Base-by-base conservation (phyloP, 768 basidiomycete genomes). In the Leccinum ochraceum region DNA sequence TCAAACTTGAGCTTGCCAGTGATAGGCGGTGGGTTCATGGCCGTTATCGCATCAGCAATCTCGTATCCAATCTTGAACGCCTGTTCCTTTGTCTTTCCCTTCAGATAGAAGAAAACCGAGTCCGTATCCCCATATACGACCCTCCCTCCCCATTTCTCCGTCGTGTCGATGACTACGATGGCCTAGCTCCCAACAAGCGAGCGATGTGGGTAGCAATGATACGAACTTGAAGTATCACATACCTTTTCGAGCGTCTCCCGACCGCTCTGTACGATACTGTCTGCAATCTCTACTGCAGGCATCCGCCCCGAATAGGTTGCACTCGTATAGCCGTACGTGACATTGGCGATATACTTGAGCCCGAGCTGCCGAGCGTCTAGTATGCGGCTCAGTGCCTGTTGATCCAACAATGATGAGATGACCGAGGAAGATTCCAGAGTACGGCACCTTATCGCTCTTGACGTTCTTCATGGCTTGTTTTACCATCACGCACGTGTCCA, bases 91-190 rank as follows among this genome's bases (percentile, higher is more conserved):
- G 94, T 92, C 73, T 86, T 90, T 7, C 95, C 97, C 26, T 83
- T 86, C n/a, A 98, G 78, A 64, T 94, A 83, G 73, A 98, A 81
- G 72, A 99, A 99, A 46, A 98, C 76, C 16, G 95, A 97, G 74
- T 99, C 97, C 0, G 97, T 99, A 67, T 99, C 97, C 11, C 97
- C 97, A 70, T 99, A 99, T 16, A 98, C 94, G 16, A 98, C 93
- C 69, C 86, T 81, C 11, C 92, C 96, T 9, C 90, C 90, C 97
- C 96, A 98, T 73, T 88, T 90, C 36, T 79, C 77, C 2, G 84
- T 90, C 0, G 80, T 73, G 57, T 96, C 85, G 56, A 98, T 94
- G 34, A 87, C 68, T 36, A 82, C 80, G 59, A 96, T 91, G 0
- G 97, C 94, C 95, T 97, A 7, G 11, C 60, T 24, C 50, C 14